Evolutionary conservation across 176 grass and related monocot species (phyloP).

Genomic region (Carex pumila): DNA sequence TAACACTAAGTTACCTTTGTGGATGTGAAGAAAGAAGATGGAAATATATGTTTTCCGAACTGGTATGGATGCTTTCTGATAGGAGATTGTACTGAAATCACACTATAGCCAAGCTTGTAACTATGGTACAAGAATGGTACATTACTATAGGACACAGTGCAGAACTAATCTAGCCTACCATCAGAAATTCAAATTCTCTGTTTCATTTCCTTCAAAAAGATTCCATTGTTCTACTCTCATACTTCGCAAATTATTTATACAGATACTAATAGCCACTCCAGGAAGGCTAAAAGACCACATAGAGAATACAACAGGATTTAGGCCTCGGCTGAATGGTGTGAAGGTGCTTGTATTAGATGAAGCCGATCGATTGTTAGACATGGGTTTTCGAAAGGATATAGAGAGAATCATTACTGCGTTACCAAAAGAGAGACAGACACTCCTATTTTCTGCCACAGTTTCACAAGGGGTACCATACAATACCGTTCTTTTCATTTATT

Average conservation of each 20-base stretch:
- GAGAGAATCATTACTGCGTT: slow-evolving; percentile 76
- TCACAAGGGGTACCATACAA: slow-evolving; percentile 55
- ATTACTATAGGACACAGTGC: not conserved
- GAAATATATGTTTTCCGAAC: not conserved
- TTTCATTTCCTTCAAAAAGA: not conserved
- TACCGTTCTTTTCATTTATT: not conserved
- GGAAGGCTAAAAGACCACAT: slow-evolving; percentile 94
- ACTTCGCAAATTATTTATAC: not conserved
- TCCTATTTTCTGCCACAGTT: slow-evolving; percentile 95
- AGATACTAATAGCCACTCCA: slow-evolving; percentile 95
- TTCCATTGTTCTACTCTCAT: not conserved
- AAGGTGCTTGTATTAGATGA: slow-evolving; percentile 96
- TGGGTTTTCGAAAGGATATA: slow-evolving; percentile 94
- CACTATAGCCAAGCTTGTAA: not conserved
- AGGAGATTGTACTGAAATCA: not conserved
- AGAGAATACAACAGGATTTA: slow-evolving; percentile 85
- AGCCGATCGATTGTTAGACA: slow-evolving; percentile 90
- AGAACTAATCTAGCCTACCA: not conserved
- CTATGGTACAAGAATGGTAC: not conserved
- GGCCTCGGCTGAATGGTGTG: slow-evolving; percentile 59
- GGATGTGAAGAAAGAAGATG: not conserved
- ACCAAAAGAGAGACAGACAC: slow-evolving; percentile 86
- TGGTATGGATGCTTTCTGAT: not conserved
- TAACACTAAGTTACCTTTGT: not conserved
- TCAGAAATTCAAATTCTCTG: not conserved